Percentiles rank a stretch among this genome's conserved stretches.
These are phyloP conservation scores for Astragalus membranaceus DNA, from an alignment of 306 rosid genomes.

Conservation along the genomic window DNA sequence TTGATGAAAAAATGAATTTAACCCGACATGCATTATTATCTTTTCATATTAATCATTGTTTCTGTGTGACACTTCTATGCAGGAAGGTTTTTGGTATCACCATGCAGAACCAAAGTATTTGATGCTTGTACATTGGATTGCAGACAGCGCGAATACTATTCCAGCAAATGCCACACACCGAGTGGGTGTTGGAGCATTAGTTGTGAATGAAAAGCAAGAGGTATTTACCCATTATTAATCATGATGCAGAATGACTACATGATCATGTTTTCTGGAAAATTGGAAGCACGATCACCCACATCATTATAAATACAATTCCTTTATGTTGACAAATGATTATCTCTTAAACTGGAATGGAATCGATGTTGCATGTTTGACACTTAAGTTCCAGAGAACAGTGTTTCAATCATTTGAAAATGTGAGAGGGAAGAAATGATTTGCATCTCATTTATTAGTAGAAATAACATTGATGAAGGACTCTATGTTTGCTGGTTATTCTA, in stretches of 20 bases:
- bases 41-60: background rate
- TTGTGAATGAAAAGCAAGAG: constrained; percentile 63
- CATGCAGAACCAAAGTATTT: constrained; percentile 81
- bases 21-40: no score
- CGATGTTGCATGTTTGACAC: background rate
- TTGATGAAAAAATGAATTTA: background rate
- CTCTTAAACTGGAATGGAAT: background rate
- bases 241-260: background rate
- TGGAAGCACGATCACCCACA: background rate
- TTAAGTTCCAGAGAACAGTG: background rate
- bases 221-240: constrained; percentile 27
- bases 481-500: constrained; percentile 8
- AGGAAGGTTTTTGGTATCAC: constrained; percentile 91
- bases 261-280: background rate
- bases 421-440: background rate
- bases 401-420: background rate
- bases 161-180: constrained; percentile 82
- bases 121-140: constrained; percentile 86
- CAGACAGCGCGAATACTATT: constrained; percentile 45
- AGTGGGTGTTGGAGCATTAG: constrained; percentile 68
- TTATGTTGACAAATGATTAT: background rate
- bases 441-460: background rate
- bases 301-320: background rate
- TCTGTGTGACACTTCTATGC: constrained; percentile 5
- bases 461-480: background rate